Percentiles rank a stretch among this genome's conserved stretches.
Conservation (phyloP, 169 alveolate species). For the Plasmodium knowlesi region DNA sequence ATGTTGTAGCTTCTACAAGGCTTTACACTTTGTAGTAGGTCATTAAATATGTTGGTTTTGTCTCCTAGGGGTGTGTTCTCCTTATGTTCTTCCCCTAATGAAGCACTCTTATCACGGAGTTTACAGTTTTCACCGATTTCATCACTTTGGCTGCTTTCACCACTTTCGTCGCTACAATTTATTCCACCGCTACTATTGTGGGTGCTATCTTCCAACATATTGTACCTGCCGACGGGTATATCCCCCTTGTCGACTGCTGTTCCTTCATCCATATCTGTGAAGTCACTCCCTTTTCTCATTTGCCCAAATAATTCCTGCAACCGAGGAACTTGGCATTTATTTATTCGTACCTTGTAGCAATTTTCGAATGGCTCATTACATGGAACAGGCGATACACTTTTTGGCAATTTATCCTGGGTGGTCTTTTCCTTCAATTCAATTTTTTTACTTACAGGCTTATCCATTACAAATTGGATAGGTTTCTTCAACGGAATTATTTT, state of each 20-base stretch:
- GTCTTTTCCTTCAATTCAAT: not conserved
- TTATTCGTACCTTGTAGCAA: not conserved
- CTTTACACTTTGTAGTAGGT: constrained; percentile 21
- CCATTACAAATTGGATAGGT: not conserved
- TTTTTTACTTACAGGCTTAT: not conserved
- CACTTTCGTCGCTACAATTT: not conserved
- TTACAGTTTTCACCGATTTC: not conserved
- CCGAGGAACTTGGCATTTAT: not conserved
- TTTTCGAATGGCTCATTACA: not conserved
- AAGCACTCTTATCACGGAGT: not conserved
- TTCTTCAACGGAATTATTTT: not conserved
- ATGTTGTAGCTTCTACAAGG: constrained; percentile 55
- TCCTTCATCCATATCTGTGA: not conserved
- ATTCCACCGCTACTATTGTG: not conserved
- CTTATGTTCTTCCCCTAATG: not conserved
- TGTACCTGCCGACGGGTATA: not conserved
- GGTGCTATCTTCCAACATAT: not conserved
- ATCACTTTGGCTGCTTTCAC: not conserved
- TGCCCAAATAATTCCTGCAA: not conserved
- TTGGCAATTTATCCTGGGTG: not conserved
- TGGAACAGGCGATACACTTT: not conserved
- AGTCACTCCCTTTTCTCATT: not conserved
- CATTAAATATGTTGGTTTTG: constrained; percentile 25
- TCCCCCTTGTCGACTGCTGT: not conserved
- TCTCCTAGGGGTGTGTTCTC: not conserved